These are phyloP conservation scores for Euryodendron excelsum DNA, from an alignment of 148 eudicot genomes.

Conservation along the genomic window DNA sequence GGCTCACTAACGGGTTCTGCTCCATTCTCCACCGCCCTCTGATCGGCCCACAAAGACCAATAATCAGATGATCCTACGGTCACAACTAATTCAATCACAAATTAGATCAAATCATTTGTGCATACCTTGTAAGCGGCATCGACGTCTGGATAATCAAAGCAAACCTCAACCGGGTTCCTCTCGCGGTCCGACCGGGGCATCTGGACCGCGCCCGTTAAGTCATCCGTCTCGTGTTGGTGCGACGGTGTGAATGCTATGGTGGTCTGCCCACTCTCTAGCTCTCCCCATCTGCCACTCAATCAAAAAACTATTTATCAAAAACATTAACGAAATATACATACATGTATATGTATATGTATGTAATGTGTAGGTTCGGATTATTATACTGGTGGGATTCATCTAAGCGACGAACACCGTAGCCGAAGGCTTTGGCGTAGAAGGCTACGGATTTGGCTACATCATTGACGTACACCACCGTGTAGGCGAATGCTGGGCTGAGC, in stretches of 20 bases:
- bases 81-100: not conserved
- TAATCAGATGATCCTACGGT: not conserved
- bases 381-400: constrained; percentile 61
- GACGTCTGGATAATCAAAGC: constrained; percentile 71
- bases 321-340: no score
- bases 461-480: constrained; percentile 76
- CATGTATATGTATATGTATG: no score
- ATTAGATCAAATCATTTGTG: not conserved
- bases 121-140: constrained; percentile 81
- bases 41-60: constrained; percentile 9
- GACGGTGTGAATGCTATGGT: constrained; percentile 88
- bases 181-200: constrained; percentile 31
- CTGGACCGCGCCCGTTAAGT: constrained; percentile 62
- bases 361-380: no score
- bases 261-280: constrained; percentile 78
- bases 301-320: not conserved
- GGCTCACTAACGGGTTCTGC: constrained; percentile 72
- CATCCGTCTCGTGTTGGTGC: constrained; percentile 92
- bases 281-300: constrained; percentile 66
- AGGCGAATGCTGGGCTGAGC: constrained; percentile 62
- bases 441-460: constrained; percentile 80
- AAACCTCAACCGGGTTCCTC: constrained; percentile 66
- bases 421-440: constrained; percentile 82
- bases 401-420: constrained; percentile 65
- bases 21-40: constrained; percentile 92